Evolutionary conservation across 768 basidiomycete species (phyloP).

Genomic region (Rhizopogon sp.): DNA sequence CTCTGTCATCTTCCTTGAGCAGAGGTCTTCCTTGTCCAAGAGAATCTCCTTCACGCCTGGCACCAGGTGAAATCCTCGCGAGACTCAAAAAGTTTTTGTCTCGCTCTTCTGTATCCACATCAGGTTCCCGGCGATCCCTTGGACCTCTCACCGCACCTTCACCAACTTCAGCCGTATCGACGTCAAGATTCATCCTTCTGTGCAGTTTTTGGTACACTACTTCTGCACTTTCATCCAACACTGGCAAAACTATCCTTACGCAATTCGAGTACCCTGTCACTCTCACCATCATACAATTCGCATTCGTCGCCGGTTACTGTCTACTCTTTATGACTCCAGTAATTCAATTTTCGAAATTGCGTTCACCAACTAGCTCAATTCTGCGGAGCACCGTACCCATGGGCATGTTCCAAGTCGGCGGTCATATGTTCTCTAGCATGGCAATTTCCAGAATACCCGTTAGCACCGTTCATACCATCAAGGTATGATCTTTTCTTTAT

Average conservation of each 20-base stretch:
- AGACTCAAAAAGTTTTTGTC: slow-evolving; percentile 14
- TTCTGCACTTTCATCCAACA: slow-evolving; percentile 93
- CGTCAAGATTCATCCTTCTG: slow-evolving; percentile 63
- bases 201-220: slow-evolving; percentile 92
- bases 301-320: slow-evolving; percentile 86
- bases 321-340: slow-evolving; percentile 76
- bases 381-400: slow-evolving; percentile 82
- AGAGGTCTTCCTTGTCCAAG: slow-evolving; percentile 3
- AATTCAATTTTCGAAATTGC: slow-evolving; percentile 61
- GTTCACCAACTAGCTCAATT: slow-evolving; percentile 68
- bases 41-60: slow-evolving; percentile 3
- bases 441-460: slow-evolving; percentile 96
- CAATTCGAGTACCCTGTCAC: slow-evolving; percentile 94
- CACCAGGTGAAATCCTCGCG: slow-evolving; percentile 8
- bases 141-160: slow-evolving; percentile 11
- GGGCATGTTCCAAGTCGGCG: slow-evolving; percentile 96
- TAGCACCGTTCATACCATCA: slow-evolving; percentile 98
- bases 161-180: slow-evolving; percentile 19
- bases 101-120: slow-evolving; percentile 15
- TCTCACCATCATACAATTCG: slow-evolving; percentile 96
- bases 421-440: slow-evolving; percentile 96
- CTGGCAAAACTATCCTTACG: slow-evolving; percentile 91
- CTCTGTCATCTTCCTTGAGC: slow-evolving; percentile 1
- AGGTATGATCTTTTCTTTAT: slow-evolving; percentile 47
- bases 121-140: slow-evolving; percentile 21